phyloP scores from a whole-genome alignment of 345 rosid species.

The Adansonia digitata region DNA sequence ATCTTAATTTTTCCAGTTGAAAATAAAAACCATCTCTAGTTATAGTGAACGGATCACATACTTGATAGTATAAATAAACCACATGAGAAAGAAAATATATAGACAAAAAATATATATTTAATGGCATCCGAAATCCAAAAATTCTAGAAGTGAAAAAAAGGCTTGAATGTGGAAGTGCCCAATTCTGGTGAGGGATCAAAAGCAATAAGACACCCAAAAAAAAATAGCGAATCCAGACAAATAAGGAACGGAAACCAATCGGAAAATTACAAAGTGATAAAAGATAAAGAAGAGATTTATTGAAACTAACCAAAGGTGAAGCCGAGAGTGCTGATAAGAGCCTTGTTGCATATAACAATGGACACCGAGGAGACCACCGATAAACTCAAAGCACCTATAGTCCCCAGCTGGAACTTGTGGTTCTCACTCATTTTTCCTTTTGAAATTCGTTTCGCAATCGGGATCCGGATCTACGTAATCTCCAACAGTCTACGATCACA shows the following conservation, averaged over 20 bases:
- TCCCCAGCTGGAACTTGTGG: conserved; percentile 89
- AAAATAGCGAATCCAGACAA: background rate
- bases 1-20: background rate
- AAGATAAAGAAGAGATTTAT: background rate
- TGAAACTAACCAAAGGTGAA: conserved; percentile 73
- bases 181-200: background rate
- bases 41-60: background rate
- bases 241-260: background rate
- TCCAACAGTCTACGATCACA: background rate
- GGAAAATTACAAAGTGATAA: background rate
- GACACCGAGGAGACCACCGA: conserved; percentile 98
- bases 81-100: background rate
- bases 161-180: background rate
- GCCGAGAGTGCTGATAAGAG: conserved; percentile 92
- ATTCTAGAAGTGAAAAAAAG: background rate
- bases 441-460: conserved; percentile 18
- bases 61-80: background rate
- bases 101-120: background rate
- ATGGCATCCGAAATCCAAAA: background rate
- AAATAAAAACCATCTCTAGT: background rate
- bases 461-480: conserved; percentile 50
- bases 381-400: conserved; percentile 85
- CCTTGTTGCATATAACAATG: conserved; percentile 98
- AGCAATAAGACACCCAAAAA: background rate
- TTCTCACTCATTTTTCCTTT: conserved; percentile 68